Percentiles rank a stretch among this genome's conserved stretches.
These are phyloP conservation scores for Cephaloascus albidus DNA, from an alignment of 805 yeast genomes.

Conservation along the genomic window DNA sequence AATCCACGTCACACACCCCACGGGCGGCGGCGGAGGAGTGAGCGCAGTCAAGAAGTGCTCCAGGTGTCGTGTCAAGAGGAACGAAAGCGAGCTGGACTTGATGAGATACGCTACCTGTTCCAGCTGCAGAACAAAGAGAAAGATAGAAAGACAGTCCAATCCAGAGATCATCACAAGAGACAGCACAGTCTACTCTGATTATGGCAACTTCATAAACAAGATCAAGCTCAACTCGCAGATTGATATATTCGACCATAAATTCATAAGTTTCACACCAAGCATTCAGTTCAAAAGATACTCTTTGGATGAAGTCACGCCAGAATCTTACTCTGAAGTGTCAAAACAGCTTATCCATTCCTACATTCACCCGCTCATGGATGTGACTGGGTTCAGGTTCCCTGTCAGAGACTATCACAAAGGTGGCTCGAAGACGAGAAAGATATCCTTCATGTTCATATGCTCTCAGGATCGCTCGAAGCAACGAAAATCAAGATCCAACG, in stretches of 20 bases:
- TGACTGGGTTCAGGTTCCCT: slow-evolving; percentile 33
- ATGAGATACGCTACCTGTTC: slow-evolving; percentile 31
- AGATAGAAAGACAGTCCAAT: slow-evolving; percentile 13
- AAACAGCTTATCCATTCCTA: slow-evolving; percentile 23
- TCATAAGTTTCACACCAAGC: slow-evolving; percentile 18
- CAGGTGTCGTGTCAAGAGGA: slow-evolving; percentile 30
- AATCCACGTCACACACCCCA: no score
- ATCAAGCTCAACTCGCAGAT: slow-evolving; percentile 20
- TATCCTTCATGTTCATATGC: slow-evolving; percentile 34
- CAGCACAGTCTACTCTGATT: slow-evolving; percentile 8
- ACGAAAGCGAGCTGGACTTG: slow-evolving; percentile 20
- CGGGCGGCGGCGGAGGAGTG: no score
- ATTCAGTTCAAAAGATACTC: slow-evolving; percentile 21
- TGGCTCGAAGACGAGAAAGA: slow-evolving; percentile 27
- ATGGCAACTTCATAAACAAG: slow-evolving; percentile 18
- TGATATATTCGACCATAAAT: slow-evolving; percentile 26
- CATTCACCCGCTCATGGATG: slow-evolving; percentile 27
- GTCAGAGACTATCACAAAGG: slow-evolving; percentile 36
- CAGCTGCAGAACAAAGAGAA: slow-evolving; percentile 28
- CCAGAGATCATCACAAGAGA: slow-evolving; percentile 3
- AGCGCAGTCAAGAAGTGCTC: slow-evolving; percentile 32
- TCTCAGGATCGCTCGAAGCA: slow-evolving; percentile 33
- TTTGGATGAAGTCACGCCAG: slow-evolving; percentile 16
- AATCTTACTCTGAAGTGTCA: slow-evolving; percentile 21
- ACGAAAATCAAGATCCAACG: slow-evolving; percentile 29